Percentiles rank a stretch among this genome's conserved stretches.
Conservation (phyloP, 2,329 filamentous ascomycete species). For the Cylindrodendrum hubeiense region DNA sequence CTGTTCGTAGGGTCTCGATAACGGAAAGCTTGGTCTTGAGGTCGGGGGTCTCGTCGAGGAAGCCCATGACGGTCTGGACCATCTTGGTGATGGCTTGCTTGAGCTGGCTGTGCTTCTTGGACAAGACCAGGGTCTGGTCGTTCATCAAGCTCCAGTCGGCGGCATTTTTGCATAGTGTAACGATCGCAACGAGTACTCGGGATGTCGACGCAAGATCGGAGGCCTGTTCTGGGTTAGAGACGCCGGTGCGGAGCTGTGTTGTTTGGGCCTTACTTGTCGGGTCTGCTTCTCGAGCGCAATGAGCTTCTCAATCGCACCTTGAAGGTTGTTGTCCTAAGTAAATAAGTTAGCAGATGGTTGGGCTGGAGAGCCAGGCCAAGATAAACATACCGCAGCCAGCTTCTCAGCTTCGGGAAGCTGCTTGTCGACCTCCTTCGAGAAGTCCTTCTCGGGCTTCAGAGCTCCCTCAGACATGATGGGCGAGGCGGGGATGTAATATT, state of each 20-base stretch:
- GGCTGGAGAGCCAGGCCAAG: neutral
- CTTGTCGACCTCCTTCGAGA: conserved; percentile 94
- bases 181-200: conserved; percentile 86
- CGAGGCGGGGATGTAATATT: conserved; percentile 17
- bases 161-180: conserved; percentile 93
- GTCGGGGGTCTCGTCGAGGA: conserved; percentile 87
- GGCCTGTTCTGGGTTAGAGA: conserved; percentile 67
- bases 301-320: conserved; percentile 94
- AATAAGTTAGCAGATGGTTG: conserved; percentile 27
- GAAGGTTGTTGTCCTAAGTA: conserved; percentile 75
- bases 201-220: conserved; percentile 97
- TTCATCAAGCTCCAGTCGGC: conserved; percentile 96
- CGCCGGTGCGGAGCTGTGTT: conserved; percentile 30
- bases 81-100: conserved; percentile 99
- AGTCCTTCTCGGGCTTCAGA: conserved; percentile 98
- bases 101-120: conserved; percentile 99
- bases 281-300: conserved; percentile 94
- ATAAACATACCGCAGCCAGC: conserved; percentile 81
- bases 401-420: conserved; percentile 91
- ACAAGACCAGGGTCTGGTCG: conserved; percentile 94
- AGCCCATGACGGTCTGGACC: conserved; percentile 96
- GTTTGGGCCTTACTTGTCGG: conserved; percentile 77
- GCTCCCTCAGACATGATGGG: conserved; percentile 81
- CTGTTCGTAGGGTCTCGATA: conserved; percentile 94
- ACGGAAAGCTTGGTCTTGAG: conserved; percentile 90